Conservation (phyloP, 352 stramenopile species). For the Plasmopara muralis region DNA sequence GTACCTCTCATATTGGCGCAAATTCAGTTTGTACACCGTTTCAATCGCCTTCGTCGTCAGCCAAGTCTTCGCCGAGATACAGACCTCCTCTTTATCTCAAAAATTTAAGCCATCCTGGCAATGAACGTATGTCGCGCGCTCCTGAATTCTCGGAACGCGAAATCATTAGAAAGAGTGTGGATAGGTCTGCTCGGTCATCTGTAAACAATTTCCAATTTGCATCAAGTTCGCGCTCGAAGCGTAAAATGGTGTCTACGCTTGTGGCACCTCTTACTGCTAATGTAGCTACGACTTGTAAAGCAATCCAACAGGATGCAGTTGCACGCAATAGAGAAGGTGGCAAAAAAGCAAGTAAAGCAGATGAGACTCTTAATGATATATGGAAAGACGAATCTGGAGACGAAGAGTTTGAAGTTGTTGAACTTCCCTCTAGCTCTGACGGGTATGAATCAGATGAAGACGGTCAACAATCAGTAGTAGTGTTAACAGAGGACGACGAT, state of each 20-base stretch:
- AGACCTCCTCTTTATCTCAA: constrained; percentile 49
- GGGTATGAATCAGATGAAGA: constrained; percentile 19
- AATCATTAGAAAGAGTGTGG: constrained; percentile 43
- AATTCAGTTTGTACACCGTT: constrained; percentile 15
- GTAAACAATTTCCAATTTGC: not conserved
- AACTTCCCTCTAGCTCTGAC: constrained; percentile 52
- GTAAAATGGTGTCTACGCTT: constrained; percentile 19
- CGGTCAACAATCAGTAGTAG: not conserved
- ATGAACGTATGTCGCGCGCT: constrained; percentile 45
- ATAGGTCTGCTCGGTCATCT: constrained; percentile 3
- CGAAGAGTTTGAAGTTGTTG: constrained; percentile 69
- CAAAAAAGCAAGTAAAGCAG: constrained; percentile 1
- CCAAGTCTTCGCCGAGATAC: constrained; percentile 9
- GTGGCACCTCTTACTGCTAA: constrained; percentile 15
- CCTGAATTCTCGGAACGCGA: constrained; percentile 60
- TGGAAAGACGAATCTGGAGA: constrained; percentile 31
- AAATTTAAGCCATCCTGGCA: constrained; percentile 38
- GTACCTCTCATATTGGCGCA: constrained; percentile 15
- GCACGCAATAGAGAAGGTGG: not conserved
- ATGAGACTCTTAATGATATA: constrained; percentile 15
- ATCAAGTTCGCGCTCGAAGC: constrained; percentile 12
- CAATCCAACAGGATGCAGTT: constrained; percentile 2
- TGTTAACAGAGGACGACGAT: not conserved
- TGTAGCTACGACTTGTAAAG: not conserved
- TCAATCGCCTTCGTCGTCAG: constrained; percentile 7